Evolutionary conservation across 495 filamentous ascomycete species (phyloP), one percentile per base, ranked within the genome.

Genomic region (Podospora appendiculata): DNA sequence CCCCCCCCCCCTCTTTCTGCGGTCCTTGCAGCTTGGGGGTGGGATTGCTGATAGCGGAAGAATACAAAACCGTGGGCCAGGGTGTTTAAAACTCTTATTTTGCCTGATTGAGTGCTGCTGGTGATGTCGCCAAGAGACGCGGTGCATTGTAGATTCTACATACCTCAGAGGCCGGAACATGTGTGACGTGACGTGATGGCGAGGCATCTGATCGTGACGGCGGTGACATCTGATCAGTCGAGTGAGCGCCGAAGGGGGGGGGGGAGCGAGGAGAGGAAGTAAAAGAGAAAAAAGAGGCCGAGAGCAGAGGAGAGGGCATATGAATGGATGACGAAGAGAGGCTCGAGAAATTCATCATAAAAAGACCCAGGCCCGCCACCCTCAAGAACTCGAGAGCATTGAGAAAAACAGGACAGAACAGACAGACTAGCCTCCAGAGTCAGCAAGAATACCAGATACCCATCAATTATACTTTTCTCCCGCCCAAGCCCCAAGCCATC

Each of bases 31-130:
- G 18, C 17, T 32, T 32, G 43, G 18, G 43, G 38, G 48, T 50
- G 35, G 8, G 19, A 42, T 45, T 17, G 49, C 8, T 51, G 49
- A 51, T 44, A 45, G 49, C 49, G 49, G 49, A 36, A 45, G 49
- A 51, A 51, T 51, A 36, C 38, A 45, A 17, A 17, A 34, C 25
- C 8, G 32, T n/a, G 10, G 4, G 12, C 41, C 10, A 9, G 41
- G 14, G 16, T 43, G 14, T 43, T 43, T 43, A 45, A 45, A 45
- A 8, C 18, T 14, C 14, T n/a, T 42, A 25, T 51, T 51, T 51
- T 32, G 12, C 41, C 38, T 45, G 45, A 36, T 45, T 51, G 25
- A 25, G 2, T 25, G 25, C 25, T 51, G 49, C 49, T 4, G 40
- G 14, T 33, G 45, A 45, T 36, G 41, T 44, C 14, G 49, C 49